Evolutionary conservation across 2,329 filamentous ascomycete genomes (phyloP).

Genomic region (Leptographium radiaticola): DNA sequence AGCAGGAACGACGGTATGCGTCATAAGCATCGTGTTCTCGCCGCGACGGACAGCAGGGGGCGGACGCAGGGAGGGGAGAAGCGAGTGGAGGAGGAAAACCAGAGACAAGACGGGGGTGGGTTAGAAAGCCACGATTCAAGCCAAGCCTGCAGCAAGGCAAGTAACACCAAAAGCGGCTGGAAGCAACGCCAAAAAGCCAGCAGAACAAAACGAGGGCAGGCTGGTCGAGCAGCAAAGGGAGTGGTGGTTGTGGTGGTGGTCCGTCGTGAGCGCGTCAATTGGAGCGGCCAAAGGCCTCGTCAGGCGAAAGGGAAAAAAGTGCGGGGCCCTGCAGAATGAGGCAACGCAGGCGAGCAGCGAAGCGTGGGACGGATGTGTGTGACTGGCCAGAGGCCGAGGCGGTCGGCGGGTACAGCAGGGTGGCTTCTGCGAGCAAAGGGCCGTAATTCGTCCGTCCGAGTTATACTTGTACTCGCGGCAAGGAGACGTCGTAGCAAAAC

Average conservation of each 20-base stretch:
- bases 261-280: neutral
- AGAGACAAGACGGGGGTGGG: neutral
- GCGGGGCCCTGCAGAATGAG: neutral
- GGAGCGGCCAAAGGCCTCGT: neutral
- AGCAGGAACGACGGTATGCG: slow-evolving; percentile 32
- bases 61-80: neutral
- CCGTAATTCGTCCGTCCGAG: slow-evolving; percentile 1
- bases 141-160: neutral
- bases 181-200: neutral
- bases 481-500: neutral
- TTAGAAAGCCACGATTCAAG: neutral
- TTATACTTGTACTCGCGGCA: neutral
- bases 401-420: neutral
- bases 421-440: neutral
- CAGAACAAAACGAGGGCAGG: neutral
- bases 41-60: neutral
- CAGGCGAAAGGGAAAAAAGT: neutral
- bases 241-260: neutral
- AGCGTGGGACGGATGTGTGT: neutral
- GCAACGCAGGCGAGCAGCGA: neutral
- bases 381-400: neutral
- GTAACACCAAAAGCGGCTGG: neutral
- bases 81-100: neutral
- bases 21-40: slow-evolving; percentile 40
- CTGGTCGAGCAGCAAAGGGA: neutral